phyloP scores from a whole-genome alignment of 1,284 basidiomycete species.

The Lentinus polychrous region DNA sequence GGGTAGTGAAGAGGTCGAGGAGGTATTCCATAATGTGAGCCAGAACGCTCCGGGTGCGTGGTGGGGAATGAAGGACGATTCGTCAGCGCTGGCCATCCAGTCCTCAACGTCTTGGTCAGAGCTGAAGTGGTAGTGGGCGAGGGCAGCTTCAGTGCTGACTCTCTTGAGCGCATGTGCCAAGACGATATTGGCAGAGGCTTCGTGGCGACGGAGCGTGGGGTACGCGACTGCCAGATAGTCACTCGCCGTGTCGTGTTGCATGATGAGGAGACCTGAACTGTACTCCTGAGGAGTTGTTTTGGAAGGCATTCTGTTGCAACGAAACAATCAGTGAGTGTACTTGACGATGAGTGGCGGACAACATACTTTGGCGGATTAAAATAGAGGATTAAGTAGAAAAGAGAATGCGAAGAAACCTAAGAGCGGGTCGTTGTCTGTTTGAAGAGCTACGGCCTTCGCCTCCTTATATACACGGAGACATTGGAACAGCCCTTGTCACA shows the following conservation, averaged over 20 bases:
- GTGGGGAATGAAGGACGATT: constrained; percentile 16
- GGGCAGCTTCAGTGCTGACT: constrained; percentile 30
- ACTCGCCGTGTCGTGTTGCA: constrained; percentile 35
- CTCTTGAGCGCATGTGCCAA: constrained; percentile 43
- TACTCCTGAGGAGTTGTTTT: constrained; percentile 16
- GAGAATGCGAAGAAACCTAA: too few species aligned
- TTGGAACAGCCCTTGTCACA: neutral
- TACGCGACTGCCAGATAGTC: constrained; percentile 37
- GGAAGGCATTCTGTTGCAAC: constrained; percentile 23
- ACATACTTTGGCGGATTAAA: too few species aligned
- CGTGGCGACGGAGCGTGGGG: constrained; percentile 35
- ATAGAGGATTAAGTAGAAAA: too few species aligned
- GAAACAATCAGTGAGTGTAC: too few species aligned
- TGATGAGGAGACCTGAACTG: constrained; percentile 27
- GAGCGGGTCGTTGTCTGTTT: too few species aligned
- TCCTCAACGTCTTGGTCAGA: constrained; percentile 27
- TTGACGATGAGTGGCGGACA: too few species aligned
- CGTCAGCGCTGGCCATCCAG: constrained; percentile 17
- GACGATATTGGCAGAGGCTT: constrained; percentile 45
- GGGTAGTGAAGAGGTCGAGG: constrained; percentile 21
- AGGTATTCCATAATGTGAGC: constrained; percentile 43
- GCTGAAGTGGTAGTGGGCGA: constrained; percentile 32
- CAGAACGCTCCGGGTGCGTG: constrained; percentile 31
- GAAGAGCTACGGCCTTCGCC: too few species aligned
- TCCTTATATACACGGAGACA: neutral